phyloP scores from a whole-genome alignment of 768 basidiomycete genomes.

The Tylopilus felleus region DNA sequence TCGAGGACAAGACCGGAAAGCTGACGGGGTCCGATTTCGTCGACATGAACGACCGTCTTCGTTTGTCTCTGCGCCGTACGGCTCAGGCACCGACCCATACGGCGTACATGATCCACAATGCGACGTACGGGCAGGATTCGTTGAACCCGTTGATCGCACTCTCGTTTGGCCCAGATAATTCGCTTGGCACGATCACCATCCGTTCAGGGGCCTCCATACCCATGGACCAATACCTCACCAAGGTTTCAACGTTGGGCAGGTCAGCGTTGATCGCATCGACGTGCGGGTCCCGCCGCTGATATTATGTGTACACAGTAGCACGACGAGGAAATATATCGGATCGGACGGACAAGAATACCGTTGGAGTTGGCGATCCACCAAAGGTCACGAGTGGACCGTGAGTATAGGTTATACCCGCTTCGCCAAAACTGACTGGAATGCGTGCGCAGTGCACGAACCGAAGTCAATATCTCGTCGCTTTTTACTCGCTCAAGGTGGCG shows the following conservation, averaged over 20 bases:
- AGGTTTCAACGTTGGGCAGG: constrained; percentile 40
- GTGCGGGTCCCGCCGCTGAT: constrained; percentile 3
- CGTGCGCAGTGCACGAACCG: constrained; percentile 50
- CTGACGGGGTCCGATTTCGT: constrained; percentile 54
- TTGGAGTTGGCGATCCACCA: constrained; percentile 50
- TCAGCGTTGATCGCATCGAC: constrained; percentile 23
- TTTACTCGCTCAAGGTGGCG: constrained; percentile 53
- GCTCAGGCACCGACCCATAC: constrained; percentile 39
- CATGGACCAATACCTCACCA: constrained; percentile 54
- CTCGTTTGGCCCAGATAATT: constrained; percentile 47
- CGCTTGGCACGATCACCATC: constrained; percentile 52
- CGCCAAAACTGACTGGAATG: background rate
- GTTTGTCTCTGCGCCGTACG: constrained; percentile 48
- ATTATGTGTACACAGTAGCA: constrained; percentile 32
- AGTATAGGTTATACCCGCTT: constrained; percentile 19
- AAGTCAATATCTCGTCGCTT: constrained; percentile 51
- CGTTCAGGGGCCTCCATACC: constrained; percentile 34
- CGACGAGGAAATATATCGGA: constrained; percentile 50
- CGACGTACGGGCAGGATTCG: constrained; percentile 22
- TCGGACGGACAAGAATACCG: constrained; percentile 60
- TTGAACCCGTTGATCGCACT: constrained; percentile 45
- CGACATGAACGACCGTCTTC: constrained; percentile 62
- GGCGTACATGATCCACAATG: constrained; percentile 54
- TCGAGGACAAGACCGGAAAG: constrained; percentile 59
- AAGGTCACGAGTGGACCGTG: constrained; percentile 65